Conservation (phyloP, 2,329 filamentous ascomycete species). For the Cladosporium austrohemisphaericum region DNA sequence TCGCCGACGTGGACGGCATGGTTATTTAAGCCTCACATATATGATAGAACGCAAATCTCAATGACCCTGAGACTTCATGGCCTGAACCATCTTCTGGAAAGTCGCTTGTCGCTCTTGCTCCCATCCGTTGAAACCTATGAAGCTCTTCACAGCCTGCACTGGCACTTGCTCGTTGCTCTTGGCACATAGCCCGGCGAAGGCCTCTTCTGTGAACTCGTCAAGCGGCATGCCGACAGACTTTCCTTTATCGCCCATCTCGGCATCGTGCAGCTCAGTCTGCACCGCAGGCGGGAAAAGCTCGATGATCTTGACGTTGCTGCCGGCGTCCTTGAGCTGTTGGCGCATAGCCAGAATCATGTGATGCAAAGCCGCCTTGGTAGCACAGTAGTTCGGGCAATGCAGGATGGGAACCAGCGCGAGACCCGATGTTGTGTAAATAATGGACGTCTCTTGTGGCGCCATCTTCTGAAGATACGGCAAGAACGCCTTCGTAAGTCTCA, state of each 20-base stretch:
- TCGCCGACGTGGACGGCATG: too few relatives aligned
- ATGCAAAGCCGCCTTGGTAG: slow-evolving; percentile 54
- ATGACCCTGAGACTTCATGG: slow-evolving; percentile 10
- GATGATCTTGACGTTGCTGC: slow-evolving; percentile 50
- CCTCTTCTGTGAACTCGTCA: slow-evolving; percentile 49
- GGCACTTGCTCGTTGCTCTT: slow-evolving; percentile 51
- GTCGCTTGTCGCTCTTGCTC: slow-evolving; percentile 47
- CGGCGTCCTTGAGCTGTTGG: slow-evolving; percentile 46
- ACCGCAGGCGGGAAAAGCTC: slow-evolving; percentile 55
- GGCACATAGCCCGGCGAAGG: slow-evolving; percentile 43
- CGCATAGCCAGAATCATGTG: slow-evolving; percentile 52
- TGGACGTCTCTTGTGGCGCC: slow-evolving; percentile 37
- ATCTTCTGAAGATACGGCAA: slow-evolving; percentile 48
- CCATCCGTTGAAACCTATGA: slow-evolving; percentile 40
- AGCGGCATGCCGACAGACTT: slow-evolving; percentile 53
- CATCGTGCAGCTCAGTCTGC: slow-evolving; percentile 55
- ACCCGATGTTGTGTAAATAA: slow-evolving; percentile 49
- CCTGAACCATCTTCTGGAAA: slow-evolving; percentile 31
- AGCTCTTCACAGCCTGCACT: slow-evolving; percentile 44
- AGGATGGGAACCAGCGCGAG: slow-evolving; percentile 49
- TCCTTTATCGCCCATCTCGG: slow-evolving; percentile 43
- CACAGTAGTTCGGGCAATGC: slow-evolving; percentile 51
- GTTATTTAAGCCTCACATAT: too few relatives aligned
- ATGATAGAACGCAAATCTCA: too few relatives aligned
- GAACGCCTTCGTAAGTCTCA: slow-evolving; percentile 50